These are phyloP conservation scores for Fusarium camptoceras DNA, from an alignment of 2,329 filamentous ascomycete species.

Conservation along the genomic window DNA sequence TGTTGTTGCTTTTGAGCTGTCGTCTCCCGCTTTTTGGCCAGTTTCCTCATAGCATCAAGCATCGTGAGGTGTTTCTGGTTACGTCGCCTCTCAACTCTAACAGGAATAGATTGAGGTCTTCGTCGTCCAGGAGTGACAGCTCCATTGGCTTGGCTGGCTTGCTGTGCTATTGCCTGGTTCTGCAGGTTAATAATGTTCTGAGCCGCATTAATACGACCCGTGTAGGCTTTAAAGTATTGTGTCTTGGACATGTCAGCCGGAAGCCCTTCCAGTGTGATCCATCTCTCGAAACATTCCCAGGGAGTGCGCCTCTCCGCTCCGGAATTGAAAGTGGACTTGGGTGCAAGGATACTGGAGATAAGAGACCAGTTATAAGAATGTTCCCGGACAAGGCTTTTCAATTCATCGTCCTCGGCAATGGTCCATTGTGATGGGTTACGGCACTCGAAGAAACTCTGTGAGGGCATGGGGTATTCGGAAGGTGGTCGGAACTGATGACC, in stretches of 20 bases:
- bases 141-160: constrained; percentile 58
- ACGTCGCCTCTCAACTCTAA: constrained; percentile 87
- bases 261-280: constrained; percentile 90
- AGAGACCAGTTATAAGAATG: constrained; percentile 98
- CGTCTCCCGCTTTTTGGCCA: constrained; percentile 93
- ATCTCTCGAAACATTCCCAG: constrained; percentile 99
- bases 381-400: constrained; percentile 85
- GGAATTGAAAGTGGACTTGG: constrained; percentile 82
- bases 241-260: constrained; percentile 95
- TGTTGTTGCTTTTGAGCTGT: constrained; percentile 89
- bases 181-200: constrained; percentile 66
- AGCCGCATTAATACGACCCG: constrained; percentile 69
- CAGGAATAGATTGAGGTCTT: constrained; percentile 76
- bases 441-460: constrained; percentile 89
- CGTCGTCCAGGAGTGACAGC: constrained; percentile 62
- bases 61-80: constrained; percentile 88
- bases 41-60: constrained; percentile 93
- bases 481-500: constrained; percentile 94
- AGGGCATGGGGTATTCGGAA: constrained; percentile 90
- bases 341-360: constrained; percentile 82
- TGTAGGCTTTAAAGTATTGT: constrained; percentile 87
- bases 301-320: constrained; percentile 90
- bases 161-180: constrained; percentile 63
- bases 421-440: constrained; percentile 93
- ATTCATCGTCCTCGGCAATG: constrained; percentile 87